A percentile compares a stretch with the other conserved stretches of the same genome.
Conservation (phyloP, 1,284 basidiomycete genomes). For the Athelia psychrophila region DNA sequence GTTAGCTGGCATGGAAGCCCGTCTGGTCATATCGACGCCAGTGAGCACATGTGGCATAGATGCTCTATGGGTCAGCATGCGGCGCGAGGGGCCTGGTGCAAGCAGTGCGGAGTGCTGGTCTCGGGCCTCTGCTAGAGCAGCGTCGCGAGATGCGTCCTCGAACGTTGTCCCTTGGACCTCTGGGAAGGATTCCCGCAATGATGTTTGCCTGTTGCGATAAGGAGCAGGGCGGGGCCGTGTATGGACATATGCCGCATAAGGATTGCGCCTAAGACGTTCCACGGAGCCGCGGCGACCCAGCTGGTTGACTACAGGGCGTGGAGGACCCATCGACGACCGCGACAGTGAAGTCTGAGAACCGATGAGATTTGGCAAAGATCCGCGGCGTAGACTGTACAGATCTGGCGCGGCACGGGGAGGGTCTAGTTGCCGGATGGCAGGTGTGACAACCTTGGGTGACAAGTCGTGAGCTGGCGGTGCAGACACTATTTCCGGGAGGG, state of each 20-base stretch:
- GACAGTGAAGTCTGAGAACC: background rate
- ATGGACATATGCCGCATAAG: constrained; percentile 53
- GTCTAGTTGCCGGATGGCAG: background rate
- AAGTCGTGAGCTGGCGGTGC: background rate
- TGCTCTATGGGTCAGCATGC: background rate
- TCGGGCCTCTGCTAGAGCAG: too few species aligned
- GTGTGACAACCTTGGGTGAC: background rate
- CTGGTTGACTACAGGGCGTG: constrained; percentile 27
- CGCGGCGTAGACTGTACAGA: constrained; percentile 28
- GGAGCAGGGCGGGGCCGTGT: constrained; percentile 43
- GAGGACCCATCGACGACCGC: background rate
- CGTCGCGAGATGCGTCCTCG: too few species aligned
- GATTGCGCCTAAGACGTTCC: constrained; percentile 61
- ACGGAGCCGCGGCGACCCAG: constrained; percentile 54
- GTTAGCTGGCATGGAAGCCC: background rate
- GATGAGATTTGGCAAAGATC: constrained; percentile 43
- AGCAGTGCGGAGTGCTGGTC: background rate
- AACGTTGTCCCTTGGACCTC: too few species aligned
- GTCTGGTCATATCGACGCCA: background rate
- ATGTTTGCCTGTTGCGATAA: constrained; percentile 18
- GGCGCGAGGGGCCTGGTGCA: background rate
- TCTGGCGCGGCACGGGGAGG: background rate
- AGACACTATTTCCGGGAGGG: too few species aligned
- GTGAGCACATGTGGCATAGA: constrained; percentile 2
- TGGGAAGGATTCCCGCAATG: background rate